Conservation (phyloP, 106 monocot species). For the Posidonia australis region DNA sequence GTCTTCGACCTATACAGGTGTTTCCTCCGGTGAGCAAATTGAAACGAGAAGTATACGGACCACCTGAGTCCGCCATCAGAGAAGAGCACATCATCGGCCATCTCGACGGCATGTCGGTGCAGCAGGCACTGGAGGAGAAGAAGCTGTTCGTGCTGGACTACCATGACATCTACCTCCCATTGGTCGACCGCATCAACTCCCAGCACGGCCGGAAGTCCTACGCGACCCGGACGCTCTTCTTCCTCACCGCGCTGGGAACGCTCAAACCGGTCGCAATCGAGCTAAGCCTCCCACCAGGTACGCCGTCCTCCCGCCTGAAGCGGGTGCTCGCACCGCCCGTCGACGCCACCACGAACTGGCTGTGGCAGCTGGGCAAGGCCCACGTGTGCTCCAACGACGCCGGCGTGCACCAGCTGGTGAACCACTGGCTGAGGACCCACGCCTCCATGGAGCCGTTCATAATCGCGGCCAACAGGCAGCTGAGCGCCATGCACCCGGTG, state of each 20-base stretch:
- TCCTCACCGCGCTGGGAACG: conserved; percentile 39
- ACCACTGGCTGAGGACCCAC: conserved; percentile 84
- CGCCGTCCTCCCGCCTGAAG: conserved; percentile 15
- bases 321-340: conserved; percentile 54
- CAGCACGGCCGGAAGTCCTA: conserved; percentile 57
- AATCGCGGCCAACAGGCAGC: conserved; percentile 61
- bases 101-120: conserved; percentile 10
- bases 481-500: conserved; percentile 86
- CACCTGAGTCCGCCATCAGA: conserved; percentile 66
- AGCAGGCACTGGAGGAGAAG: conserved; percentile 58
- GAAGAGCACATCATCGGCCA: conserved; percentile 48
- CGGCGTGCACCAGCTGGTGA: conserved; percentile 81
- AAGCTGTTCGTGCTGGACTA: conserved; percentile 71
- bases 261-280: conserved; percentile 77
- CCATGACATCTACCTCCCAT: conserved; percentile 74
- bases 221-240: conserved; percentile 69
- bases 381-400: conserved; percentile 82
- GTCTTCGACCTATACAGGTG: conserved; percentile 13
- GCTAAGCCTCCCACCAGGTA: conserved; percentile 46
- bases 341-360: conserved; percentile 68
- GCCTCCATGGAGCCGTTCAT: conserved; percentile 79
- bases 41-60: conserved; percentile 53
- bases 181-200: conserved; percentile 56
- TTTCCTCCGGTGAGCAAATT: conserved; percentile 70
- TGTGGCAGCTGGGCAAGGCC: conserved; percentile 77